Evolutionary conservation across 1,139 yeast species (phyloP).

Genomic region (Geotrichum cucujoidarum): DNA sequence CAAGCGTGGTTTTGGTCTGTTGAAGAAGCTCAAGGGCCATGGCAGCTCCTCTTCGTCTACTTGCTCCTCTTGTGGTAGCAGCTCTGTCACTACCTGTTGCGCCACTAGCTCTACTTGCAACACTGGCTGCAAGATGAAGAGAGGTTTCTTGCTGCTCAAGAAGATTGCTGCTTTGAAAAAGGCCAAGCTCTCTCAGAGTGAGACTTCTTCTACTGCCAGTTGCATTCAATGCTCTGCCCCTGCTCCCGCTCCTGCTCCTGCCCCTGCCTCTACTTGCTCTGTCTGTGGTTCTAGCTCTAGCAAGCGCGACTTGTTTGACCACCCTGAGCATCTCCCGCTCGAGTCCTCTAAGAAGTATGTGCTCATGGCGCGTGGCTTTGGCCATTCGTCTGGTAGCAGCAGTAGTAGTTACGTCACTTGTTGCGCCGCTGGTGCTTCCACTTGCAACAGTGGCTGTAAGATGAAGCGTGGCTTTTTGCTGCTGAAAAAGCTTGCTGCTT

Average conservation of each 20-base stretch:
- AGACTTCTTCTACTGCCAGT: background rate
- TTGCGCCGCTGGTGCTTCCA: background rate
- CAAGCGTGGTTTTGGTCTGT: background rate
- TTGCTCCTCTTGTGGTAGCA: background rate
- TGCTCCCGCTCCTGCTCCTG: background rate
- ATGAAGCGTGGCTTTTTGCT: background rate
- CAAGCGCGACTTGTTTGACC: too few species aligned
- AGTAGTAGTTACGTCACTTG: too few species aligned
- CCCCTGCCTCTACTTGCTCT: background rate
- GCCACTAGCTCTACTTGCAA: background rate
- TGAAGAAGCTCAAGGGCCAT: background rate
- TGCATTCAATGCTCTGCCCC: background rate
- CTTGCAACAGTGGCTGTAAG: background rate
- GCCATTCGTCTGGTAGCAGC: too few species aligned
- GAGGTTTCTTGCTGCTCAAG: background rate
- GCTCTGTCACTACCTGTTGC: background rate
- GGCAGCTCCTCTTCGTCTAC: background rate
- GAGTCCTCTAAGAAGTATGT: too few species aligned
- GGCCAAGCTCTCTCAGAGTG: background rate
- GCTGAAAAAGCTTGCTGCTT: background rate
- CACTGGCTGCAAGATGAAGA: background rate
- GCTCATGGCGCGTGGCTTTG: too few species aligned
- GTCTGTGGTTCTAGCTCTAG: too few species aligned
- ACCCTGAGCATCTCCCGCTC: too few species aligned
- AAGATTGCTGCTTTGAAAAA: background rate